Evolutionary conservation across 352 stramenopile genomes (phyloP).

Genomic region (Pythium aristosporum): DNA sequence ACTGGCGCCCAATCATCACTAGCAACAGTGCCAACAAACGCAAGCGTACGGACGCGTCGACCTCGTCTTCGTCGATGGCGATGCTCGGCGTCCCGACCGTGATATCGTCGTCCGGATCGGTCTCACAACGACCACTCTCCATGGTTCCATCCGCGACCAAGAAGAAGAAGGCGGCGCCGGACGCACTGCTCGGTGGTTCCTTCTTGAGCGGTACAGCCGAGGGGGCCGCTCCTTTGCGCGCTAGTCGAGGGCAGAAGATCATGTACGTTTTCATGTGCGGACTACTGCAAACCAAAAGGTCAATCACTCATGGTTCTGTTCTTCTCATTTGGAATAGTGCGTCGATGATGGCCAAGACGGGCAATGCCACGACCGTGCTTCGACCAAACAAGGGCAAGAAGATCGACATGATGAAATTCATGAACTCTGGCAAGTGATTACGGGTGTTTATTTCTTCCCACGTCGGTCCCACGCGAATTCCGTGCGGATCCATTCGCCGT

Average conservation of each 20-base stretch:
- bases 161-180: background rate
- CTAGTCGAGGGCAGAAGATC: constrained; percentile 52
- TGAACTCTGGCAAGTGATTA: constrained; percentile 33
- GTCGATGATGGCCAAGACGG: constrained; percentile 23
- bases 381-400: constrained; percentile 48
- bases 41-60: constrained; percentile 36
- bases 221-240: constrained; percentile 7
- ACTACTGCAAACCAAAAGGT: background rate
- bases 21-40: constrained; percentile 34
- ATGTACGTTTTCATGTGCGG: constrained; percentile 34
- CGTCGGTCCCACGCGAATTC: background rate
- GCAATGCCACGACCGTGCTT: constrained; percentile 3
- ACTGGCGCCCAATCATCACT: constrained; percentile 36
- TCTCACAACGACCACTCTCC: constrained; percentile 36
- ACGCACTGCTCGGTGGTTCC: background rate
- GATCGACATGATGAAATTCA: constrained; percentile 85
- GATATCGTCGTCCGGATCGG: constrained; percentile 43
- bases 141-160: background rate
- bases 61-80: background rate
- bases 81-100: constrained; percentile 40
- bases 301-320: constrained; percentile 1
- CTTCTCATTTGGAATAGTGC: constrained; percentile 13
- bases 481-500: constrained; percentile 7
- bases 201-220: background rate
- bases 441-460: background rate